Percentiles rank a stretch among this genome's conserved stretches.
phyloP scores from a whole-genome alignment of 352 stramenopile species.

The Pythium coloratum region DNA sequence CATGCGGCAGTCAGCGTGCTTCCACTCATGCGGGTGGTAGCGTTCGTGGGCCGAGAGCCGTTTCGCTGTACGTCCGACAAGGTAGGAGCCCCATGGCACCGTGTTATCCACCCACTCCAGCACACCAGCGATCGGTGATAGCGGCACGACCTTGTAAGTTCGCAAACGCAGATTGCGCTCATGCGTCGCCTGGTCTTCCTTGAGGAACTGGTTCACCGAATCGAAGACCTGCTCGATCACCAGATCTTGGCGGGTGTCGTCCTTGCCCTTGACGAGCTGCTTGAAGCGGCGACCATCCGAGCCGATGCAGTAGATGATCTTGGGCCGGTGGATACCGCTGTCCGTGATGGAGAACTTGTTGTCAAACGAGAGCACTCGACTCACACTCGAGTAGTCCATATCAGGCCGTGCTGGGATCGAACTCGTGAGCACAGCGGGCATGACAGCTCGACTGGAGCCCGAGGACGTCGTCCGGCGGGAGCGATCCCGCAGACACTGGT shows the following conservation, averaged over 20 bases:
- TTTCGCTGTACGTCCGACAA: constrained; percentile 63
- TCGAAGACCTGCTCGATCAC: constrained; percentile 91
- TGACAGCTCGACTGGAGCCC: constrained; percentile 38
- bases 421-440: constrained; percentile 81
- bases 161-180: constrained; percentile 86
- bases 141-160: constrained; percentile 96
- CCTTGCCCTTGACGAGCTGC: constrained; percentile 96
- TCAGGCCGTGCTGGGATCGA: constrained; percentile 62
- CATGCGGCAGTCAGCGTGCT: constrained; percentile 73
- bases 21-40: constrained; percentile 96
- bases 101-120: constrained; percentile 99
- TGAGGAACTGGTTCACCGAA: constrained; percentile 88
- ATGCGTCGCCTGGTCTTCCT: constrained; percentile 56
- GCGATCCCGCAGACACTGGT: constrained; percentile 69
- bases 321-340: constrained; percentile 94
- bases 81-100: constrained; percentile 92
- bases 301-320: constrained; percentile 97
- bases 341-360: constrained; percentile 92
- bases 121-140: constrained; percentile 92
- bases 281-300: constrained; percentile 92
- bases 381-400: constrained; percentile 81
- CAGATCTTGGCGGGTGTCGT: constrained; percentile 86
- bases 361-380: constrained; percentile 90
- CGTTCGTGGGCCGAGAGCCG: constrained; percentile 86
- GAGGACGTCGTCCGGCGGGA: constrained; percentile 31